Conservation (phyloP, 2,329 filamentous ascomycete genomes). For the Fusarium succisae region DNA sequence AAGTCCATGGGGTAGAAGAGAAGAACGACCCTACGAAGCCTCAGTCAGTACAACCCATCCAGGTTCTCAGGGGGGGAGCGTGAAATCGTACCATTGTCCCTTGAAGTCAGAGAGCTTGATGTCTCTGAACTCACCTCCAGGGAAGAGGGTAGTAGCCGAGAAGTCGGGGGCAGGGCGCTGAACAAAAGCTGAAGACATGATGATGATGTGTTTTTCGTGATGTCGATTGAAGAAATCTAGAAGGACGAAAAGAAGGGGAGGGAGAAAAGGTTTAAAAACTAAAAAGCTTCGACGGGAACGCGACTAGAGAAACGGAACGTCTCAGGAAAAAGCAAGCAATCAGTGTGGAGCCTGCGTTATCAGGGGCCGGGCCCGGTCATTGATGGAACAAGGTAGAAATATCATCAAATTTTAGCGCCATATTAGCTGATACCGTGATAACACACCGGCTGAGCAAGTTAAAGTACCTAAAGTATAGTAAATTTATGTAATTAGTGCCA, state of each 20-base stretch:
- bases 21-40: conserved; percentile 64
- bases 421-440: conserved; percentile 21
- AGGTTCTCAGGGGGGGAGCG: not conserved
- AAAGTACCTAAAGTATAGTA: not conserved
- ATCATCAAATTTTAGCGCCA: conserved; percentile 29
- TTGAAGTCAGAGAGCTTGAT: conserved; percentile 55
- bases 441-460: not conserved
- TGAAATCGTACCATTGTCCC: conserved; percentile 55
- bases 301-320: not conserved
- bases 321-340: conserved; percentile 29
- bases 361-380: conserved; percentile 17
- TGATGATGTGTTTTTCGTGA: conserved; percentile 22
- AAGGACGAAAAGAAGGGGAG: not conserved
- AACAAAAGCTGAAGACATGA: conserved; percentile 56
- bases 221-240: not conserved
- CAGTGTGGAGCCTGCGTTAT: conserved; percentile 22
- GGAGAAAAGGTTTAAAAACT: not conserved
- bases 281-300: not conserved
- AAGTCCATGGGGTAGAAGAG: conserved; percentile 75
- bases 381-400: conserved; percentile 30
- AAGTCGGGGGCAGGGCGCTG: conserved; percentile 60
- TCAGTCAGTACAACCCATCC: not conserved
- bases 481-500: conserved; percentile 12
- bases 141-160: conserved; percentile 60
- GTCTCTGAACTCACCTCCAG: conserved; percentile 59